phyloP scores from a whole-genome alignment of 1,139 yeast species.

The Blastobotrys illinoisensis region DNA sequence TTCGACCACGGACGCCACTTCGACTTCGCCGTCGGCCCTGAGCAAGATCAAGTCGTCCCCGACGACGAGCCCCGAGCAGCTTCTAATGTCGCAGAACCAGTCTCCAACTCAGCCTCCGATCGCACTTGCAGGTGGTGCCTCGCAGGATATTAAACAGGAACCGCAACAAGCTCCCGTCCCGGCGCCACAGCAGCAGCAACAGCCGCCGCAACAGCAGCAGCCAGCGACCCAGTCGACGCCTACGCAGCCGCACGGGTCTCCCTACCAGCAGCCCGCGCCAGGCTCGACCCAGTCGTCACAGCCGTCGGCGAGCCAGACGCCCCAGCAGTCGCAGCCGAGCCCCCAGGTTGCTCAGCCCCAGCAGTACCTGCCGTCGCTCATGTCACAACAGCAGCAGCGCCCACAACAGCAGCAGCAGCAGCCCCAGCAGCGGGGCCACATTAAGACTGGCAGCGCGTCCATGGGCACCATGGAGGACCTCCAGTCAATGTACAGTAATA shows the following conservation, averaged over 20 bases:
- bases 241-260: background rate
- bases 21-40: background rate
- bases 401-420: background rate
- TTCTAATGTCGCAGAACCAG: background rate
- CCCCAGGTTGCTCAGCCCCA: background rate
- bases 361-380: background rate
- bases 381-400: background rate
- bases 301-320: background rate
- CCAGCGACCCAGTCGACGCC: background rate
- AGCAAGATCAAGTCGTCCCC: background rate
- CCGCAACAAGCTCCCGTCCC: background rate
- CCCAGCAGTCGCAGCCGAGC: conserved; percentile 1
- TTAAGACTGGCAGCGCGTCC: background rate
- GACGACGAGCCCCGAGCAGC: background rate
- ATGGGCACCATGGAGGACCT: background rate
- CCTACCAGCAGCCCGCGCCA: background rate
- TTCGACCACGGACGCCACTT: background rate
- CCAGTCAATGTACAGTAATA: conserved; percentile 1
- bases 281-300: background rate
- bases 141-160: background rate
- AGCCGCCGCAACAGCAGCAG: background rate
- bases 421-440: conserved; percentile 2
- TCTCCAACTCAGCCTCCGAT: background rate
- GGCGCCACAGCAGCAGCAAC: conserved; percentile 9
- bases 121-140: background rate